Base-by-base conservation (phyloP, 78 protist species). In the Dictyostelium purpureum region DNA sequence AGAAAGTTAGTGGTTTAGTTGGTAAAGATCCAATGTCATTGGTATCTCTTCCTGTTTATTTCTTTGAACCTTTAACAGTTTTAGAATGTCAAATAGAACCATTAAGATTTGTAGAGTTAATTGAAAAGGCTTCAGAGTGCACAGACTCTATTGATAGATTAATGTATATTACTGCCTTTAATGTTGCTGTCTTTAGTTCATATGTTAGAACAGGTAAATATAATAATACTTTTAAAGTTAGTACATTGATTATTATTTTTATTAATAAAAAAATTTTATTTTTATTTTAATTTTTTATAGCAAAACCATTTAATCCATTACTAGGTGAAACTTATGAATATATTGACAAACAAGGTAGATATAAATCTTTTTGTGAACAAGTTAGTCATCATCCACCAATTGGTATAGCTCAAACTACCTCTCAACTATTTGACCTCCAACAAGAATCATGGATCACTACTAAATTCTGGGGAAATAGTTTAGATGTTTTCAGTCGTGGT, bases 351-450 rank as follows among this genome's bases (percentile, higher is more conserved):
- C 7, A 12, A 38, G 88, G 88, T 33, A 77, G 54, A 35, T 92
- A 83, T 40, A 57, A 82, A 52, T 52, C 80, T 18, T 82, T 83
- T 59, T 43, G 92, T 74, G 90, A 92, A 77, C 95, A 92, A 79
- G 93, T 95, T 33, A 42, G 74, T 28, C 97, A 95, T 69, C 97
- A 95, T 65, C 97, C 97, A 10, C 95, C 95, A 14, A 79, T 91
- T 67, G 70, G 82, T 40, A 89, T 81, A 40, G 59, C 75, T 65
- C 89, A 83, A 49, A 83, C 93, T 4, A 33, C 77, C 0, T 52
- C 59, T 82, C 67, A 33, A 2, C 14, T 47, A 38, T 94, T 67
- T 77, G 67, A 77, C 43, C 28, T 85, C 16, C 91, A 85, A 73
- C 91, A 85, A 85, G 91, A 85, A 37, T 73, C 82, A 31, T 54